Base-by-base conservation (phyloP, 2,329 filamentous ascomycete genomes). In the Cryphonectria radicalis region DNA sequence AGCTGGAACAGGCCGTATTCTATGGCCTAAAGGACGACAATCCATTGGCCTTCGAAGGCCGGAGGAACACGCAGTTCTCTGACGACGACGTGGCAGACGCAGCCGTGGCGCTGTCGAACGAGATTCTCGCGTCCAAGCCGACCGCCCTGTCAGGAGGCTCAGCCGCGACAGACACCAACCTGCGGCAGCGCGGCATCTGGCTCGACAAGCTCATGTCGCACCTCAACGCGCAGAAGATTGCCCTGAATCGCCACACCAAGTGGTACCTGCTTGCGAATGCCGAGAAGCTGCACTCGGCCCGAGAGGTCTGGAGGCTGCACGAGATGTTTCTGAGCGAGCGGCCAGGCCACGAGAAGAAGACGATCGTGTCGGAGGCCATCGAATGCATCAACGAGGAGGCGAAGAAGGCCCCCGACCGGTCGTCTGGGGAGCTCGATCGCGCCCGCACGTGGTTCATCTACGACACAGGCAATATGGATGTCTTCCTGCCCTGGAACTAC, bases 1-100 rank as follows among this genome's bases (percentile, higher is more conserved):
- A 96, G 81, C 87, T 99, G 57, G 94, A 98, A 78, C 95, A 99
- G 82, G 95, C 95, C 2, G 92, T 98, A 0, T 98, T 98, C 81
- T 98, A 94, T 78, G 95, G 95, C 1, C 90, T 89, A 64, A 90
- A 93, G 78, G 87, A 91, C 73, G 90, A 93, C 77, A 98, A 94
- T 76, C 92, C 95, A n/a, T 82, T 99, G n/a, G 90, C 94, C 73
- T 94, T 99, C 76, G 89, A 91, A 60, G 88, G 90, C 60, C 88
- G 89, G 74, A 85, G 88, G 55, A 89, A 90, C 69, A 84, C 91
- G 63, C 85, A 87, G 4, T 97, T 96, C 74, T 85, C 89, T 0
- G 81, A 87, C 25, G 84, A 89, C 35, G 93, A 97, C 76, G 87
- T 97, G 37, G 91, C 93, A 72, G 82, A 87, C 72, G 96, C 96